Base-by-base conservation (phyloP, 2,329 filamentous ascomycete genomes). In the Xylaria sp. region DNA sequence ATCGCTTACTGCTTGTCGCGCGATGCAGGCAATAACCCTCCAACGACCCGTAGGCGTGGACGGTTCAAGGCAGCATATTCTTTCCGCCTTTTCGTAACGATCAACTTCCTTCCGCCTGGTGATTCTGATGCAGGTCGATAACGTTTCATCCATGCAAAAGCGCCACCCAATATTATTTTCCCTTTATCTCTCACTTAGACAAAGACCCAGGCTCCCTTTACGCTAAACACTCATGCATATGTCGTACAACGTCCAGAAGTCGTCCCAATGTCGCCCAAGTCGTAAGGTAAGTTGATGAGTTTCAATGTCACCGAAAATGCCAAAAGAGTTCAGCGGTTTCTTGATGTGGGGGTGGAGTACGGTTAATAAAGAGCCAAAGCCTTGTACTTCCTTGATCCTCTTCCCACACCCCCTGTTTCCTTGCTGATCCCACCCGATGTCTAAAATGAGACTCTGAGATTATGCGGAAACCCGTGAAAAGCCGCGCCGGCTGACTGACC, bases 331-430 rank as follows among this genome's bases (percentile, higher is more conserved):
- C 51, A 61, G 36, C 20, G 17, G 28, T 17, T 51, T 58, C 44
- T n/a, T 23, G 36, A 42, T 67, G 68, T 70, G 68, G 68, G 68
- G 68, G 68, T 70, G 68, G 68, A 70, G 65, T 40, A 46, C 9
- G n/a, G 56, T 70, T 69, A 66, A 62, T 62, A 62, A 61, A 51
- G n/a, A 17, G 23, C 31, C 13, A 48, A 58, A 28, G 42, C 38
- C 46, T 49, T 49, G 28, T 63, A 33, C 33, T n/a, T 17, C 44
- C 54, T 10, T 53, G 11, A 44, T 51, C 40, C 28, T 54, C 36
- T 49, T 51, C 5, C 44, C 26, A 44, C 11, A 10, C 23, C 20
- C 59, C 67, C 63, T 63, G 61, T 48, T 46, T 51, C 48, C 13
- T 48, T 36, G 59, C 60, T 58, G 64, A 67, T 59, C 67, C 67